These are phyloP conservation scores for Fraxinus ornus DNA, from an alignment of 305 asterid species.

Conservation along the genomic window DNA sequence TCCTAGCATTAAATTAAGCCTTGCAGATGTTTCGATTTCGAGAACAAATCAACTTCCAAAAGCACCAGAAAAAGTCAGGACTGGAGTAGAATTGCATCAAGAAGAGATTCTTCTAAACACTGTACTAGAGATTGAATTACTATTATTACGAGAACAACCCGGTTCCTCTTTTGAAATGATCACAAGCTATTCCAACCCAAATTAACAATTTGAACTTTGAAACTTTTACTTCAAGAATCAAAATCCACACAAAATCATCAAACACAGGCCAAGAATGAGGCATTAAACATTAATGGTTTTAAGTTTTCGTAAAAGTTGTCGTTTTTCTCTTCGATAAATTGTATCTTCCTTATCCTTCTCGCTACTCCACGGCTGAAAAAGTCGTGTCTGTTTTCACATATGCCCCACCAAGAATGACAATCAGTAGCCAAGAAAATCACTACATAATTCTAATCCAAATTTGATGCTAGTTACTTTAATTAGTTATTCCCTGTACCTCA, in stretches of 20 bases:
- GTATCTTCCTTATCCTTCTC: neutral
- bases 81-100: constrained; percentile 25
- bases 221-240: constrained; percentile 16
- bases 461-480: neutral
- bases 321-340: neutral
- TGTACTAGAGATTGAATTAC: constrained; percentile 34
- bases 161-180: constrained; percentile 53
- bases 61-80: constrained; percentile 6
- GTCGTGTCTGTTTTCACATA: neutral
- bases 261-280: neutral
- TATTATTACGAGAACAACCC: constrained; percentile 39
- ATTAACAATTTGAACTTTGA: constrained; percentile 10
- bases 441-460: neutral
- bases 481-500: neutral
- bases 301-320: neutral
- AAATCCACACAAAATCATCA: neutral
- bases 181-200: constrained; percentile 37
- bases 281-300: neutral
- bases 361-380: neutral
- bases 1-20: neutral
- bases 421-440: neutral
- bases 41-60: neutral
- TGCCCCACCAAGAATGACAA: neutral
- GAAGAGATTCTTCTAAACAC: constrained; percentile 54
- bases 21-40: neutral